Evolutionary conservation across 257 asterid species (phyloP), one percentile per base, ranked within the genome.

Genomic region (Misopates orontium): DNA sequence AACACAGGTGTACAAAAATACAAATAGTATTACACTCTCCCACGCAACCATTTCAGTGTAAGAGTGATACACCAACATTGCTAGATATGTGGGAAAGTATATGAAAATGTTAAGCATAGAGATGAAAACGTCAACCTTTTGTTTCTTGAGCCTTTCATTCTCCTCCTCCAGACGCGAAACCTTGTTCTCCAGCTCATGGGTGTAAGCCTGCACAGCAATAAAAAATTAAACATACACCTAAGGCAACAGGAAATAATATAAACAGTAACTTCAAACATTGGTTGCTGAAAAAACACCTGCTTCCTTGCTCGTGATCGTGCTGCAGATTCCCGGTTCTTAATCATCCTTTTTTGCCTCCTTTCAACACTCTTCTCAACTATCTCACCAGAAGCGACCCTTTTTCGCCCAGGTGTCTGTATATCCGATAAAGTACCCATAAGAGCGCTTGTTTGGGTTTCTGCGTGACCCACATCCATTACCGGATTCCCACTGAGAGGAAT

Each of bases 311-410:
- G 84, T 50, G 97, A 91, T 32, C 97, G 88, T 15, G 97, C 97
- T 17, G 97, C 97, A 22, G 97, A 91, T 75, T 91, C 97, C 84
- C 97, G 64, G 59, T 91, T 91, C 84, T 91, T 91, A 60, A 91
- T 87, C 97, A 91, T 91, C 75, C 97, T 88, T 87, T 91, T 91
- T 68, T 89, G 95, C 83, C 95, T 86, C 84, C 96, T 89, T 68
- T 89, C 92, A 39, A 81, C 90, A 62, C 85, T 79, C 83, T 72
- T 89, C 59, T 91, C 94, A 41, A 85, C 80, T 75, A 86, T 73
- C 62, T 79, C 95, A 45, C 78, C 94, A 31, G 91, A 84, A 17
- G 86, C 89, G 57, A 60, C 80, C 83, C 96, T 75, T 83, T 88
- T 91, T 28, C 88, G 68, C 64, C 93, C 89, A 2, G 83, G 82